Evolutionary conservation across 139 green algal genomes (phyloP).

Genomic region (Dunaliella sp.): DNA sequence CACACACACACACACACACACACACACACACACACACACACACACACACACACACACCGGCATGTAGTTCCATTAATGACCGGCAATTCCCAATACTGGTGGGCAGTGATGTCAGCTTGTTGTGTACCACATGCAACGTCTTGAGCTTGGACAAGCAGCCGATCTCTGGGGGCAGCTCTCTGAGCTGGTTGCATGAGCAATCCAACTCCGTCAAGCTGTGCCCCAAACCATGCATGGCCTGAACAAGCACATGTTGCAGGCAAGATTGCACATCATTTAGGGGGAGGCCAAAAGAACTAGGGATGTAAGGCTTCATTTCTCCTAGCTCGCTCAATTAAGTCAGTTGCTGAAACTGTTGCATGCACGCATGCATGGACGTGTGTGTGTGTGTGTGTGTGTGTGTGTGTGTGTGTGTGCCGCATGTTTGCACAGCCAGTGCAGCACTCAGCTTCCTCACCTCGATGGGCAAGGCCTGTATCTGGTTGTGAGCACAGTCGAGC

Average conservation of each 20-base stretch:
- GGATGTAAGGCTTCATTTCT: too few species aligned
- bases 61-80: slow-evolving; percentile 49
- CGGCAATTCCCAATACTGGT: slow-evolving; percentile 31
- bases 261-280: too few species aligned
- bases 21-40: too few species aligned
- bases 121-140: slow-evolving; percentile 36
- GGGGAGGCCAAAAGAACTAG: too few species aligned
- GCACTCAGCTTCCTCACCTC: slow-evolving; percentile 9
- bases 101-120: slow-evolving; percentile 46
- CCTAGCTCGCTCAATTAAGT: too few species aligned
- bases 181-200: slow-evolving; percentile 40
- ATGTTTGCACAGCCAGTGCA: slow-evolving; percentile 20
- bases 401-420: too few species aligned
- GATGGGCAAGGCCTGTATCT: slow-evolving; percentile 11
- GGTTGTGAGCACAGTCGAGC: slow-evolving; percentile 25
- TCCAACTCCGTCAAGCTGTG: slow-evolving; percentile 42
- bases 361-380: too few species aligned
- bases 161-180: slow-evolving; percentile 16
- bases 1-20: too few species aligned
- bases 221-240: slow-evolving; percentile 1
- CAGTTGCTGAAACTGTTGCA: too few species aligned
- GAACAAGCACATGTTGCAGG: too few species aligned
- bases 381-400: too few species aligned
- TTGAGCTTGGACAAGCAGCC: slow-evolving; percentile 5
- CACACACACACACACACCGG: slow-evolving; percentile 20